A percentile compares a stretch with the other conserved stretches of the same genome.
These are phyloP conservation scores for Salvia splendens DNA, from an alignment of 257 asterid genomes.

Conservation along the genomic window DNA sequence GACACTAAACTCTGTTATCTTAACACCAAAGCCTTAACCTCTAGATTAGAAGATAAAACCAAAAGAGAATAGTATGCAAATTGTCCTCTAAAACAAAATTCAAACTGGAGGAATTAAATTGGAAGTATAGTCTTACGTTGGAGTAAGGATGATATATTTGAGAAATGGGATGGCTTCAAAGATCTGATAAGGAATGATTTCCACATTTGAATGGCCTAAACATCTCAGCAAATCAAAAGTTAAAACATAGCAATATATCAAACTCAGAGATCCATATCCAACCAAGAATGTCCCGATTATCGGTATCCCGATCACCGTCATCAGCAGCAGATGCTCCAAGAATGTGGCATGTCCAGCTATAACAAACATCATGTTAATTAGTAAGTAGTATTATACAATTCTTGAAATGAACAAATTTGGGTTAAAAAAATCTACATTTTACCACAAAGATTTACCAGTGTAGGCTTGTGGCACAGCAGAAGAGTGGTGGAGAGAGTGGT, in stretches of 20 bases:
- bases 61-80: not conserved
- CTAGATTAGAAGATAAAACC: not conserved
- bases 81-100: not conserved
- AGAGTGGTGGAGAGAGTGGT: slow-evolving; percentile 85
- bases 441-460: slow-evolving; percentile 53
- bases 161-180: slow-evolving; percentile 64
- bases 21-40: not conserved
- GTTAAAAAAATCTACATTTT: too few species aligned
- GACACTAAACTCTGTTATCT: not conserved
- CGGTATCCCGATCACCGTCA: slow-evolving; percentile 70
- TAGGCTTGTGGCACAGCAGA: slow-evolving; percentile 77
- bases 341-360: slow-evolving; percentile 81
- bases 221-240: slow-evolving; percentile 68
- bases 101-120: not conserved
- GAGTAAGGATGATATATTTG: slow-evolving; percentile 66
- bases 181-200: slow-evolving; percentile 68
- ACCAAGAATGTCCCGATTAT: slow-evolving; percentile 52
- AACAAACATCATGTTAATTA: not conserved
- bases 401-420: not conserved
- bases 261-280: slow-evolving; percentile 67
- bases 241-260: slow-evolving; percentile 67
- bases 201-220: slow-evolving; percentile 82
- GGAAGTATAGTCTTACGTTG: slow-evolving; percentile 60
- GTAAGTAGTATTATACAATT: too few species aligned
- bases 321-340: slow-evolving; percentile 68